Percentiles rank a stretch among this genome's conserved stretches.
These are phyloP conservation scores for Septoria linicola DNA, from an alignment of 2,329 filamentous ascomycete species.

Conservation along the genomic window DNA sequence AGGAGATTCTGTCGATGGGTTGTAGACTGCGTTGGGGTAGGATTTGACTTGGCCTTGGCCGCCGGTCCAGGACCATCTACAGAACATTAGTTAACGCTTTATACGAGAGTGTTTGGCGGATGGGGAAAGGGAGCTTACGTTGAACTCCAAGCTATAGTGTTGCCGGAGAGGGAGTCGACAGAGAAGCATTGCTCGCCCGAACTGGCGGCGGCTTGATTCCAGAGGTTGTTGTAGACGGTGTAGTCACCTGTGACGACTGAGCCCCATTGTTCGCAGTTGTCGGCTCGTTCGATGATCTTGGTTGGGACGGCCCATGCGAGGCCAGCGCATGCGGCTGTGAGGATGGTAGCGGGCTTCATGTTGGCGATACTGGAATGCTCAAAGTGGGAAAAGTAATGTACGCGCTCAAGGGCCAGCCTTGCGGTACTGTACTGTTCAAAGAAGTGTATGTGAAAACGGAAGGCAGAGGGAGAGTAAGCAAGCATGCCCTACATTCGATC, in stretches of 20 bases:
- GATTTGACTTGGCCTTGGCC: slow-evolving; percentile 43
- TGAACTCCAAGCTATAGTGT: slow-evolving; percentile 46
- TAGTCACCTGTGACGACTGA: slow-evolving; percentile 34
- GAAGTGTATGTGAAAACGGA: not conserved
- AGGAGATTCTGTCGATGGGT: slow-evolving; percentile 29
- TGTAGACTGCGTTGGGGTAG: slow-evolving; percentile 45
- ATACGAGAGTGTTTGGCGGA: not conserved
- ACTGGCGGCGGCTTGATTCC: slow-evolving; percentile 43
- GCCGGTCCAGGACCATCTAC: slow-evolving; percentile 35
- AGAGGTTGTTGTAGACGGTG: slow-evolving; percentile 46
- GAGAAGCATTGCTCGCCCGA: slow-evolving; percentile 50
- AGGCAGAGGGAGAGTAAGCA: not conserved
- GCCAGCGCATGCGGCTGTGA: not conserved
- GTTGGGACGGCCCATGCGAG: not conserved
- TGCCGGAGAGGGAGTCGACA: slow-evolving; percentile 41
- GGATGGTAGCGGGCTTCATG: not conserved
- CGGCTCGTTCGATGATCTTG: slow-evolving; percentile 13
- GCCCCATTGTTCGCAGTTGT: slow-evolving; percentile 36
- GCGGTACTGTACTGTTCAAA: not conserved
- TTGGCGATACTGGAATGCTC: not conserved
- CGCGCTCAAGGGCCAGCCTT: not conserved
- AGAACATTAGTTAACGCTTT: slow-evolving; percentile 31
- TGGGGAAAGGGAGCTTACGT: slow-evolving; percentile 33
- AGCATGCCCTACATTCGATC: not conserved
- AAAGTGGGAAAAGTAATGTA: not conserved